These are phyloP conservation scores for Alternaria sp. DNA, from an alignment of 2,329 filamentous ascomycete genomes.

Conservation along the genomic window DNA sequence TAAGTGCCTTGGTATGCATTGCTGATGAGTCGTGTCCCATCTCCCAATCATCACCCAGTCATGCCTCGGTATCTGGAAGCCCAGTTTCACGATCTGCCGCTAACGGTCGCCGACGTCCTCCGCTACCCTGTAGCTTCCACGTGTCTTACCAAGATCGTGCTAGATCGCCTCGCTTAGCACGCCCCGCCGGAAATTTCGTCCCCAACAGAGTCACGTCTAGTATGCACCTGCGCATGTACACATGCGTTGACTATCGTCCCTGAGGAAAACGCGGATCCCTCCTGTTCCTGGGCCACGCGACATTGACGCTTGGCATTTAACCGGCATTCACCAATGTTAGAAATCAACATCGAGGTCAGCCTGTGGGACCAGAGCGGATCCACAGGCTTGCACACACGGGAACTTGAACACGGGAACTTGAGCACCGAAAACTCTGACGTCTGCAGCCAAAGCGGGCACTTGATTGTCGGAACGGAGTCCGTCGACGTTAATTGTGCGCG, in stretches of 20 bases:
- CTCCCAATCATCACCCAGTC: background rate
- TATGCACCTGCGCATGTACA: background rate
- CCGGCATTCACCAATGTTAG: background rate
- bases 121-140: conserved; percentile 10
- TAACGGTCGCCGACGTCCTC: conserved; percentile 13
- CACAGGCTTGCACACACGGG: background rate
- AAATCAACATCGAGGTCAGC: background rate
- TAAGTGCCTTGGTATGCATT: background rate
- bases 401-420: background rate
- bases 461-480: background rate
- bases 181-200: conserved; percentile 3
- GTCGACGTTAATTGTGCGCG: background rate
- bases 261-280: conserved; percentile 10
- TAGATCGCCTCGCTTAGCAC: conserved; percentile 8
- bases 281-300: conserved; percentile 15
- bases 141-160: conserved; percentile 6
- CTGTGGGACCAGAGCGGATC: background rate
- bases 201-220: conserved; percentile 8
- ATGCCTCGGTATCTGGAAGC: conserved; percentile 10
- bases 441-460: background rate
- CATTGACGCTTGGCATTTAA: background rate
- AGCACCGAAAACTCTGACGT: conserved; percentile 5
- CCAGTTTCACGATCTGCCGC: conserved; percentile 13
- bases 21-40: background rate
- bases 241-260: background rate